Percentiles rank a stretch among this genome's conserved stretches.
phyloP scores from a whole-genome alignment of 345 rosid genomes.

The Nasturtium officinale region DNA sequence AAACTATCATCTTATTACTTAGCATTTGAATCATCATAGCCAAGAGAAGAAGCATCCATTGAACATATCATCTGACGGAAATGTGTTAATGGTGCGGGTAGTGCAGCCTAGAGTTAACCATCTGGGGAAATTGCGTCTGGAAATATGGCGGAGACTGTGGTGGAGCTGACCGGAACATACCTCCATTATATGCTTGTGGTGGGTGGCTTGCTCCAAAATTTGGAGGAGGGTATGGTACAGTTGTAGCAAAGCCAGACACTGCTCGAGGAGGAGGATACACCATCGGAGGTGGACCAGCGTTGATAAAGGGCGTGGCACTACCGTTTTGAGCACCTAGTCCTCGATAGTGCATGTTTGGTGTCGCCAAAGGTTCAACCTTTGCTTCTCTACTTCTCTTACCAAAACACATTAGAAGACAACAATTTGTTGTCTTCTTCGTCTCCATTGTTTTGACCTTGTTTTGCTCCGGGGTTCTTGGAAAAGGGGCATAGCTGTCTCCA shows the following conservation, averaged over 20 bases:
- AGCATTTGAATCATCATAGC: neutral
- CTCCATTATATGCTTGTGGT: conserved; percentile 8
- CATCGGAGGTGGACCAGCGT: conserved; percentile 15
- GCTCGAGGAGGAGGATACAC: conserved; percentile 35
- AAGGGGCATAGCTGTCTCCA: conserved; percentile 4
- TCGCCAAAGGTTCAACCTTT: conserved; percentile 14
- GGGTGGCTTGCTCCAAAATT: neutral
- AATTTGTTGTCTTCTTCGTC: conserved; percentile 22
- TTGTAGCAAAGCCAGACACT: conserved; percentile 14
- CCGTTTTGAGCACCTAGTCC: neutral
- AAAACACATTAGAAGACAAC: conserved; percentile 29
- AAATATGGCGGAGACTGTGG: neutral
- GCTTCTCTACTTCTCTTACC: neutral
- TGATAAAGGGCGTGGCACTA: conserved; percentile 3
- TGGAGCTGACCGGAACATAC: conserved; percentile 10
- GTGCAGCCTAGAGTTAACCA: conserved; percentile 23
- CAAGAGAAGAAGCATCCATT: neutral
- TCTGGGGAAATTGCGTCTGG: conserved; percentile 9
- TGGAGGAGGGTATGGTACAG: conserved; percentile 36
- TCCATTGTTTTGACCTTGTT: neutral
- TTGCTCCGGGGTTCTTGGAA: conserved; percentile 10
- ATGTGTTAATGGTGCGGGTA: conserved; percentile 10
- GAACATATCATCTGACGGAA: neutral
- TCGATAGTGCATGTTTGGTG: neutral
- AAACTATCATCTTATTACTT: neutral